A percentile compares a stretch with the other conserved stretches of the same genome.
Conservation (phyloP, 495 filamentous ascomycete genomes). For the Aspergillus biplanus region DNA sequence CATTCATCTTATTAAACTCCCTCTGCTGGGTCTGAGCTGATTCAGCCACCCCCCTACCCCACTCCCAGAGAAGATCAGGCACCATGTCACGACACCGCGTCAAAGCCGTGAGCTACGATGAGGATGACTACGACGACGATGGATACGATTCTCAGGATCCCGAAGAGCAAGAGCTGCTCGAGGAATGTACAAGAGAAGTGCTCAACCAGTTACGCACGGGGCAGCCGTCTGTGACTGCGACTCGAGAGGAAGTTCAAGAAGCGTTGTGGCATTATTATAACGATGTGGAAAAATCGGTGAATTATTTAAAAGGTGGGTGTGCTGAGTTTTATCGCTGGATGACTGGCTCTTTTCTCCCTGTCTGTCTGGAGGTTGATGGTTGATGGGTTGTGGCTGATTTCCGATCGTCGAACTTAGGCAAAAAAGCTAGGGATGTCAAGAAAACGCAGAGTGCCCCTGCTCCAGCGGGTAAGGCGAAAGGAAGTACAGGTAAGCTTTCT, state of each 20-base stretch:
- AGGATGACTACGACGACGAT: conserved; percentile 48
- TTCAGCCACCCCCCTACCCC: conserved; percentile 20
- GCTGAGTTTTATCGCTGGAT: background rate
- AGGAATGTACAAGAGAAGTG: conserved; percentile 45
- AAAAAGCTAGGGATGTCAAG: conserved; percentile 44
- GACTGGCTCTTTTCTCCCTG: background rate
- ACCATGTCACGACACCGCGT: conserved; percentile 53
- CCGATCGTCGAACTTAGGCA: conserved; percentile 35
- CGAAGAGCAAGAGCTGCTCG: conserved; percentile 46
- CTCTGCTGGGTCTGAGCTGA: background rate
- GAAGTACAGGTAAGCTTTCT: conserved; percentile 52
- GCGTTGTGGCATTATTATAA: conserved; percentile 95
- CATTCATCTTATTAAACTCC: background rate
- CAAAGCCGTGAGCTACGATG: conserved; percentile 51
- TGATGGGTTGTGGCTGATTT: background rate
- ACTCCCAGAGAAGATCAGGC: conserved; percentile 4
- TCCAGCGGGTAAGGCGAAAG: conserved; percentile 40
- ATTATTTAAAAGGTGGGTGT: conserved; percentile 69
- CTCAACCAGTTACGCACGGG: conserved; percentile 43
- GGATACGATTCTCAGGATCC: conserved; percentile 49
- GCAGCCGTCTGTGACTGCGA: conserved; percentile 43
- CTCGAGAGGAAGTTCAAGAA: conserved; percentile 75
- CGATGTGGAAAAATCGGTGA: conserved; percentile 81
- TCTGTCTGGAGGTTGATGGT: background rate
- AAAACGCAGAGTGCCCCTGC: conserved; percentile 43